phyloP scores from a whole-genome alignment of 257 asterid species.

The Cruciata laevipes region DNA sequence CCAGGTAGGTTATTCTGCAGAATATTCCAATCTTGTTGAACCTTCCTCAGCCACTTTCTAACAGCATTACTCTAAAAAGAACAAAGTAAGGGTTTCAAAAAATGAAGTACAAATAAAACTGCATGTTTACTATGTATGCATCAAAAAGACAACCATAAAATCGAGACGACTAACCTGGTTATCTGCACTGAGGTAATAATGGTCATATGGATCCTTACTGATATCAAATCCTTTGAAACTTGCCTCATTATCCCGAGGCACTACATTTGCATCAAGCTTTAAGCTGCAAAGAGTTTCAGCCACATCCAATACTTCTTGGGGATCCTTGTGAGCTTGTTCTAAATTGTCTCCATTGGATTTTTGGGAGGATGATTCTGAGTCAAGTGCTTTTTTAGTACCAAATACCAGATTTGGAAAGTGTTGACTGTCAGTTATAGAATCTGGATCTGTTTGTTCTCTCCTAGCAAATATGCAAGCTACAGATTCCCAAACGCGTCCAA shows the following conservation, averaged over 20 bases:
- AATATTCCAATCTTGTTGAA: constrained; percentile 93
- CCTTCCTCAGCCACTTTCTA: constrained; percentile 96
- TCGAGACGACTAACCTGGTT: constrained; percentile 53
- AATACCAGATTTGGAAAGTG: constrained; percentile 34
- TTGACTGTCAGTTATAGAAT: constrained; percentile 52
- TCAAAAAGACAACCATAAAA: background rate
- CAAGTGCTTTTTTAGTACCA: constrained; percentile 26
- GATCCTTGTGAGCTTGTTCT: constrained; percentile 31
- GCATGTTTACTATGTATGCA: background rate
- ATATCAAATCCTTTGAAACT: constrained; percentile 81
- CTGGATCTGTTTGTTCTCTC: constrained; percentile 45
- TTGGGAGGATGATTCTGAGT: constrained; percentile 46
- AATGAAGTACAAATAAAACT: background rate
- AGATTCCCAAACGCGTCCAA: constrained; percentile 79
- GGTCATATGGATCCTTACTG: constrained; percentile 71
- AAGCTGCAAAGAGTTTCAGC: constrained; percentile 44
- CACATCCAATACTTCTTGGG: constrained; percentile 35
- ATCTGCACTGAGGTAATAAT: constrained; percentile 54
- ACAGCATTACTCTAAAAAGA: constrained; percentile 59
- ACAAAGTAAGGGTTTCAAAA: background rate
- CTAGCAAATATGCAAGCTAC: constrained; percentile 91
- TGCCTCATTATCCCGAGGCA: constrained; percentile 24
- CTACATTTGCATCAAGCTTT: constrained; percentile 32
- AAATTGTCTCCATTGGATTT: constrained; percentile 36
- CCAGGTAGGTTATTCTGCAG: constrained; percentile 97